Evolutionary conservation across 441 rosid species (phyloP).

Genomic region (Croton laevigatus): DNA sequence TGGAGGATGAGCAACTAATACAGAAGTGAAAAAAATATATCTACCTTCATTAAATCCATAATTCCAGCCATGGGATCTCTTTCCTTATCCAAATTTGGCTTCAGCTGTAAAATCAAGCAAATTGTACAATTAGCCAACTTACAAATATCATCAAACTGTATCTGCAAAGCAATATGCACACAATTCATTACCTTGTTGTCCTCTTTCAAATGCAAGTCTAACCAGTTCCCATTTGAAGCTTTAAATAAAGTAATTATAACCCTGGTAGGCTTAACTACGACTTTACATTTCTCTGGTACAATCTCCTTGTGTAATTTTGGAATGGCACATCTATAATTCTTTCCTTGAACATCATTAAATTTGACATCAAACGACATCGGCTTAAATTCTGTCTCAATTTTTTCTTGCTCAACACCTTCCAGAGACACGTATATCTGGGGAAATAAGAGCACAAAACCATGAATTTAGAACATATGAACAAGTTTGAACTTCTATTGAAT

Average conservation of each 20-base stretch:
- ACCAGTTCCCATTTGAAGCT: slow-evolving; percentile 80
- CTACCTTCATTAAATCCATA: slow-evolving; percentile 91
- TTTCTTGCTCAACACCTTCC: slow-evolving; percentile 73
- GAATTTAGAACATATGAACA: background rate
- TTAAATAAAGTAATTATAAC: slow-evolving; percentile 60
- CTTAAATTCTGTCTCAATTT: slow-evolving; percentile 67
- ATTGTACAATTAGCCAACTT: background rate
- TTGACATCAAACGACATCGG: slow-evolving; percentile 60
- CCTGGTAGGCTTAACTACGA: slow-evolving; percentile 71
- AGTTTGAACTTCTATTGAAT: background rate
- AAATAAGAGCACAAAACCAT: background rate
- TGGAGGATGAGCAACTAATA: background rate
- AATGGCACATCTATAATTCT: slow-evolving; percentile 66
- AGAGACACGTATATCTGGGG: slow-evolving; percentile 63
- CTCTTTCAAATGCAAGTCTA: slow-evolving; percentile 83
- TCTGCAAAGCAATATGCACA: background rate
- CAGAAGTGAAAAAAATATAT: background rate
- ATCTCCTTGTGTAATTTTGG: slow-evolving; percentile 76
- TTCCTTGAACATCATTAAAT: slow-evolving; percentile 75
- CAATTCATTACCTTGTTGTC: slow-evolving; percentile 64
- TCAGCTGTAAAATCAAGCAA: slow-evolving; percentile 44
- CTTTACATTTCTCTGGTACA: slow-evolving; percentile 71
- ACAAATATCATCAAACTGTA: background rate
- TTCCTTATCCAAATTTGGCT: slow-evolving; percentile 64
- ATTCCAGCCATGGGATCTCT: slow-evolving; percentile 95